These are phyloP conservation scores for Cytospora mali DNA, from an alignment of 2,329 filamentous ascomycete species.

Conservation along the genomic window DNA sequence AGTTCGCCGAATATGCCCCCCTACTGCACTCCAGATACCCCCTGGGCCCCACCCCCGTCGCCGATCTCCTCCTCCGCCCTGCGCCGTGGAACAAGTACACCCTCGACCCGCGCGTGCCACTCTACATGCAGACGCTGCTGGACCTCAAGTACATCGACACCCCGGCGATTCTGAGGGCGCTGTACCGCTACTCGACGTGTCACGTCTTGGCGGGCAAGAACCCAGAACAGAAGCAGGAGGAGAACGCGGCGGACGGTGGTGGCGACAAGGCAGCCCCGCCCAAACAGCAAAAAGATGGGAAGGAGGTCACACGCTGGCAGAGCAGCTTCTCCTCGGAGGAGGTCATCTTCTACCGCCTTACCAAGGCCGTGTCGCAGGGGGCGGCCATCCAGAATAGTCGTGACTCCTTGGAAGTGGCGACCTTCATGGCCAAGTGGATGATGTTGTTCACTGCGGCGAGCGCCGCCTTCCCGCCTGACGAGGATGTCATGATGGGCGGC, in stretches of 20 bases:
- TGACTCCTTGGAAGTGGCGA: conserved; percentile 54
- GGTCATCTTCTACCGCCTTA: conserved; percentile 89
- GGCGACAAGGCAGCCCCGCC: conserved; percentile 10
- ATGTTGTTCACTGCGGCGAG: conserved; percentile 56
- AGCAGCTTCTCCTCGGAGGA: conserved; percentile 73
- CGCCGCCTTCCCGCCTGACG: conserved; percentile 45
- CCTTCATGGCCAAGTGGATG: conserved; percentile 61
- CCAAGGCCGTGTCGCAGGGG: conserved; percentile 74
- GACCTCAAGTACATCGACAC: conserved; percentile 55
- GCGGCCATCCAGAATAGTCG: conserved; percentile 48
- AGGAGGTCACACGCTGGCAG: conserved; percentile 48
- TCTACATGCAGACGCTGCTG: conserved; percentile 61
- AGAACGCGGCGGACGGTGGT: conserved; percentile 25
- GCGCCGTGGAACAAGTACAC: conserved; percentile 49
- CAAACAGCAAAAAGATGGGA: conserved; percentile 25
- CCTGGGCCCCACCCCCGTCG: conserved; percentile 53
- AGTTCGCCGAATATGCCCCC: conserved; percentile 55
- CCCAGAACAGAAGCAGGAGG: conserved; percentile 15
- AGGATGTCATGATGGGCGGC: conserved; percentile 50
- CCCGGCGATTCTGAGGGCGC: conserved; percentile 55
- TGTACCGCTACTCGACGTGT: conserved; percentile 61
- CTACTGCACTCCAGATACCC: conserved; percentile 55
- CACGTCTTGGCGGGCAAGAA: conserved; percentile 40
- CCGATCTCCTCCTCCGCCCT: conserved; percentile 62
- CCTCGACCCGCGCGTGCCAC: conserved; percentile 61